Conservation (phyloP, 129 eudicot species). For the Escallonia rubra region DNA sequence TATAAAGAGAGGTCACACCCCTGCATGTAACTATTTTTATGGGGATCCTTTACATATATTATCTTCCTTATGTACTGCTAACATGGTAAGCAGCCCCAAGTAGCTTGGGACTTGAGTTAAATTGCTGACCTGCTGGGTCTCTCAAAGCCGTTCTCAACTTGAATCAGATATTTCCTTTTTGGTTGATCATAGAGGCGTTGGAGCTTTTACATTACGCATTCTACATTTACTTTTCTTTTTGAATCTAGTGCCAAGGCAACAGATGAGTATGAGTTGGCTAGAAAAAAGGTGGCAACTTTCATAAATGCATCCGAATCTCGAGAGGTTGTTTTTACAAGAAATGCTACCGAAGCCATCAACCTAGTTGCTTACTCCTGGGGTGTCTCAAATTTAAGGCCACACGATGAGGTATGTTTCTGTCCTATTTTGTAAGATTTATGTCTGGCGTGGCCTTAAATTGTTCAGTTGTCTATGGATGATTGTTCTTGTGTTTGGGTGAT, state of each 20-base stretch:
- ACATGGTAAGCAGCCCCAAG: too few species aligned
- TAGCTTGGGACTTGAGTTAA: too few species aligned
- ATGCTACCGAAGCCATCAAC: slow-evolving; percentile 97
- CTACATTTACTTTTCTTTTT: slow-evolving; percentile 7
- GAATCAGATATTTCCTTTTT: background rate
- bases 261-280: slow-evolving; percentile 87
- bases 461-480: too few species aligned
- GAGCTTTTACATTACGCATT: background rate
- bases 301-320: slow-evolving; percentile 73
- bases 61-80: too few species aligned
- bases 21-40: background rate
- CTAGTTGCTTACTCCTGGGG: slow-evolving; percentile 98
- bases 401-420: slow-evolving; percentile 62
- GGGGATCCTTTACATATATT: too few species aligned
- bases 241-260: slow-evolving; percentile 81
- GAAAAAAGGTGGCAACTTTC: slow-evolving; percentile 88
- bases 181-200: background rate
- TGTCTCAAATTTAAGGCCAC: slow-evolving; percentile 54
- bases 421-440: background rate
- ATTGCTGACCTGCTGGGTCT: background rate
- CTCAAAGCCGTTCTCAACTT: background rate
- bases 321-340: slow-evolving; percentile 91
- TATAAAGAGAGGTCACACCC: background rate
- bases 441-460: too few species aligned
- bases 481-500: background rate